Conservation (phyloP, 805 yeast genomes). For the Candida sphagnicola region DNA sequence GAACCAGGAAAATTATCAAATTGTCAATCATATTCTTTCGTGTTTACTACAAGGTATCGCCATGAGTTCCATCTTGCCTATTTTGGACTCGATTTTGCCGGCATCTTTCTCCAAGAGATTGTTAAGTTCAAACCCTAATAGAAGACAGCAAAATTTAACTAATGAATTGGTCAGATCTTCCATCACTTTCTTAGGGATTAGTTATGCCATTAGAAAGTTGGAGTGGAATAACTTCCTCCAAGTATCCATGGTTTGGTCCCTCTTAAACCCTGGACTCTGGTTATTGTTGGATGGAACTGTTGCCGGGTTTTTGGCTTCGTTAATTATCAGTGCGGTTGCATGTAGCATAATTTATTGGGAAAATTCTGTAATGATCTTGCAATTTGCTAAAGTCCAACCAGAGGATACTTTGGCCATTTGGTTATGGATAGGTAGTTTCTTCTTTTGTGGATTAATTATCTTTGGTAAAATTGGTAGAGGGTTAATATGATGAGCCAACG, state of each 20-base stretch:
- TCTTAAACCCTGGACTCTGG: slow-evolving; percentile 66
- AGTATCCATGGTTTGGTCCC: slow-evolving; percentile 59
- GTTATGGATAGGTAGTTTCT: slow-evolving; percentile 59
- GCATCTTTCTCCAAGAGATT: slow-evolving; percentile 24
- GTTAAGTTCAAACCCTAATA: slow-evolving; percentile 36
- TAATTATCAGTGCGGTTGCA: slow-evolving; percentile 26
- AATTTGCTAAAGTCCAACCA: slow-evolving; percentile 8
- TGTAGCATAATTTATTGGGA: slow-evolving; percentile 28
- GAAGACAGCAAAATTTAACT: slow-evolving; percentile 11
- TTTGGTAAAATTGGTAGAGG: slow-evolving; percentile 70
- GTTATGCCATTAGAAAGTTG: slow-evolving; percentile 63
- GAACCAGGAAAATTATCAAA: slow-evolving; percentile 5
- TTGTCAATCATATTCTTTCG: slow-evolving; percentile 18
- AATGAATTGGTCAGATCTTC: slow-evolving; percentile 39
- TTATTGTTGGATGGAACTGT: slow-evolving; percentile 56
- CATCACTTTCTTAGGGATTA: slow-evolving; percentile 66
- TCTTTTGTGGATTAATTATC: slow-evolving; percentile 60
- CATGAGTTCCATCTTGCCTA: slow-evolving; percentile 55
- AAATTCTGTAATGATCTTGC: slow-evolving; percentile 18
- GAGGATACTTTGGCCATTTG: slow-evolving; percentile 39
- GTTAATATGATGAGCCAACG: slow-evolving; percentile 18
- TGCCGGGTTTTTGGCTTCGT: slow-evolving; percentile 45
- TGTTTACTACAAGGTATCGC: slow-evolving; percentile 49
- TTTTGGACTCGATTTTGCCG: slow-evolving; percentile 33
- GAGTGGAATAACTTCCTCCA: slow-evolving; percentile 69